Conservation (phyloP, 1,284 basidiomycete species). For the Leccinum ponderosum region DNA sequence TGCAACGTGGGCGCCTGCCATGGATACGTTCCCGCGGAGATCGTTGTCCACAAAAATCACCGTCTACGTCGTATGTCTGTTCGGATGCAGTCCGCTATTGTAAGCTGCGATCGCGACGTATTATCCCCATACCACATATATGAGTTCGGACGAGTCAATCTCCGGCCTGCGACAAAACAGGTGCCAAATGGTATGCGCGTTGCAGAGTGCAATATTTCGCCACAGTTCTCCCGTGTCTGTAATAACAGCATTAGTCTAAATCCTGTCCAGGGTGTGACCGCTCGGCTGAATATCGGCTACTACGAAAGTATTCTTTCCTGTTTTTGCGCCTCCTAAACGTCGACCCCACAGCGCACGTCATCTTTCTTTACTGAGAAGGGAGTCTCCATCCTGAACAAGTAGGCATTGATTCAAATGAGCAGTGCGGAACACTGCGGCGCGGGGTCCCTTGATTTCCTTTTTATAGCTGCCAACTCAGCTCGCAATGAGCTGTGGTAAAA, state of each 20-base stretch:
- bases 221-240: conserved; percentile 1
- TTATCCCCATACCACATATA: conserved; percentile 20
- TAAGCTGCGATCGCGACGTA: conserved; percentile 21
- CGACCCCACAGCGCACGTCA: conserved; percentile 27
- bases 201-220: conserved; percentile 3
- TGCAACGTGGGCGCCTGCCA: conserved; percentile 31
- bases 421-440: background rate
- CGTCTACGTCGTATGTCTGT: background rate
- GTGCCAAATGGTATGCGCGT: conserved; percentile 3
- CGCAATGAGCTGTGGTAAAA: conserved; percentile 1
- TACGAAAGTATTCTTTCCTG: background rate
- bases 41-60: conserved; percentile 15
- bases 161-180: conserved; percentile 19
- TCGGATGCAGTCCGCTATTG: conserved; percentile 12
- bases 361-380: background rate
- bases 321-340: conserved; percentile 22
- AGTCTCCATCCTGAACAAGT: conserved; percentile 10
- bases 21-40: conserved; percentile 37
- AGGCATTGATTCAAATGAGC: conserved; percentile 1
- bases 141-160: conserved; percentile 18
- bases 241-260: background rate
- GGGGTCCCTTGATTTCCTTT: conserved; percentile 25
- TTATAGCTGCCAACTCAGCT: conserved; percentile 5
- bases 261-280: conserved; percentile 2
- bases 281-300: background rate